These are phyloP conservation scores for Fusarium nurragi DNA, from an alignment of 2,329 filamentous ascomycete genomes.

Conservation along the genomic window DNA sequence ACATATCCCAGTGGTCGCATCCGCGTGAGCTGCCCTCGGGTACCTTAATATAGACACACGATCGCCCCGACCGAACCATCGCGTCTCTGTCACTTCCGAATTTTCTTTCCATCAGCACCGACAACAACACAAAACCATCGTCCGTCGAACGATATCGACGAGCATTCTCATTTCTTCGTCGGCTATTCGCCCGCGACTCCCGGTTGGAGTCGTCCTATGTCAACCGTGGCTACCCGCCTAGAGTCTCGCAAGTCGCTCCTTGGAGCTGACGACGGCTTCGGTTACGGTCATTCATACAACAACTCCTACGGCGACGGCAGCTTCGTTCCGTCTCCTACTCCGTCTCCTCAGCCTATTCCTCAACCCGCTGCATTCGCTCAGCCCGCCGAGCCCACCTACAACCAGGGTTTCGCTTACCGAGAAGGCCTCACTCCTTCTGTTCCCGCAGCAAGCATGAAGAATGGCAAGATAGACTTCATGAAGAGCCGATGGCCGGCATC, in stretches of 20 bases:
- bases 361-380: conserved; percentile 41
- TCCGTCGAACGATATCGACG: conserved; percentile 27
- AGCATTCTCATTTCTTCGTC: conserved; percentile 13
- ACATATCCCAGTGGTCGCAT: conserved; percentile 5
- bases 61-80: conserved; percentile 25
- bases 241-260: conserved; percentile 55
- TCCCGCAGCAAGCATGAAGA: conserved; percentile 46
- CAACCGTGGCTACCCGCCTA: conserved; percentile 53
- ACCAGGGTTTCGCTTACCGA: conserved; percentile 52
- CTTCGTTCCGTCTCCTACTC: conserved; percentile 29
- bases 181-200: conserved; percentile 46
- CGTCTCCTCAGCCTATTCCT: conserved; percentile 33
- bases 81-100: conserved; percentile 19
- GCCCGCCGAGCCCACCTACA: conserved; percentile 45
- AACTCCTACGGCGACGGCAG: conserved; percentile 46
- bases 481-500: conserved; percentile 88
- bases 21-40: conserved; percentile 19
- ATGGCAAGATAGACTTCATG: conserved; percentile 72
- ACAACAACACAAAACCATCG: conserved; percentile 4
- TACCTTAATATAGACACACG: conserved; percentile 24
- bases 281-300: conserved; percentile 49
- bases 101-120: conserved; percentile 12
- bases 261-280: conserved; percentile 51
- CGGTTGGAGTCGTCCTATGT: conserved; percentile 49
- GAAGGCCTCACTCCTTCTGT: conserved; percentile 50